Evolutionary conservation across 441 rosid genomes (phyloP).

Genomic region (Omphalea diandra): DNA sequence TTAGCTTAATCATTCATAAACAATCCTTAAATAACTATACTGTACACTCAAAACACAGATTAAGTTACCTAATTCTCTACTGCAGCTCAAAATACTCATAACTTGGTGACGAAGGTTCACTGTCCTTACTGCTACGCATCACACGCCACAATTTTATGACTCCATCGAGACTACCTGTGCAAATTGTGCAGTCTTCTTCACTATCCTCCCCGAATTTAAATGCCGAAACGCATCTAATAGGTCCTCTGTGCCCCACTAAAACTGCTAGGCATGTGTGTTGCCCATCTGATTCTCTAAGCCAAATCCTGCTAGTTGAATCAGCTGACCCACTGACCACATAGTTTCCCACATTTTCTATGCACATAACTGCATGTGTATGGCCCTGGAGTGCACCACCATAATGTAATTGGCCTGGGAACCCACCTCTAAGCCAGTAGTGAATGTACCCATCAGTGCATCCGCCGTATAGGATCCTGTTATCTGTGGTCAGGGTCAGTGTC

Average conservation of each 20-base stretch:
- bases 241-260: slow-evolving; percentile 45
- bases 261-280: slow-evolving; percentile 37
- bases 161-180: slow-evolving; percentile 53
- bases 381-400: slow-evolving; percentile 50
- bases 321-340: slow-evolving; percentile 47
- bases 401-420: slow-evolving; percentile 38
- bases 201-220: slow-evolving; percentile 25
- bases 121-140: slow-evolving; percentile 9
- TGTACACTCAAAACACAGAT: slow-evolving; percentile 6
- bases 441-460: slow-evolving; percentile 55
- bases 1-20: neutral
- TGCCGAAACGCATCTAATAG: slow-evolving; percentile 36
- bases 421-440: slow-evolving; percentile 46
- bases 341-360: slow-evolving; percentile 34
- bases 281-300: slow-evolving; percentile 40
- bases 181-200: slow-evolving; percentile 42
- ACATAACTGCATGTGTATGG: slow-evolving; percentile 53
- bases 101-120: slow-evolving; percentile 13
- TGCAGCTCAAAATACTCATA: slow-evolving; percentile 32
- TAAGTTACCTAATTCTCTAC: neutral
- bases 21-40: neutral
- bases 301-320: slow-evolving; percentile 42
- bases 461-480: slow-evolving; percentile 36
- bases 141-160: slow-evolving; percentile 52
- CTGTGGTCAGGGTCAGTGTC: slow-evolving; percentile 35